Base-by-base conservation (phyloP, 768 basidiomycete species). In the Strobilomyces dryophilus region DNA sequence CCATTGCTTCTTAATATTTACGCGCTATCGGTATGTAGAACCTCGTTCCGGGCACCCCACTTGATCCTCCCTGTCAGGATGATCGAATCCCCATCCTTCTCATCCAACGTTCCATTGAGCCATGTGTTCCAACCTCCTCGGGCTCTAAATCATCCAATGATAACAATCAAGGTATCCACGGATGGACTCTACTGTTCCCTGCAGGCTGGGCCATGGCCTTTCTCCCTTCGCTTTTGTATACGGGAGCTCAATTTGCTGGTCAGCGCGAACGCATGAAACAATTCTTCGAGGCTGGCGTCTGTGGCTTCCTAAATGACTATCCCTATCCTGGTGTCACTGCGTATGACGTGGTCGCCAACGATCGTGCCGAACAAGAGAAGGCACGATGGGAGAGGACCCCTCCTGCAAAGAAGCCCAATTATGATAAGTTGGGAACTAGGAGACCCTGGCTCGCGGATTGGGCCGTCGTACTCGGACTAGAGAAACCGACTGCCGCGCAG, bases 141-240 rank as follows among this genome's bases (percentile, higher is more conserved):
- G 5, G 18, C 15, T 53, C 52, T 37, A 54, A 61, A 15, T 60
- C 65, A 8, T 55, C 54, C 32, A 61, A 67, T 15, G 66, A 70
- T 40, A 52, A 45, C 2, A 67, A 62, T 10, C 73, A 75, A 57
- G 73, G 77, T 1, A 72, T 92, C 29, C 84, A 93, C 60, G 94
- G 95, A 36, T 97, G 91, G 87, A 92, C 85, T 8, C 72, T 99
- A 9, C 75, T 97, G 43, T 67, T 95, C 31, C 95, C 95, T 4
- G 75, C 82, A 1, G 93, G 92, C 12, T 98, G 94, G 93, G 79
- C 81, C 0, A 95, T 93, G 86, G 78, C 94, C 1, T 92, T 98
- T 71, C 83, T 90, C 56, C 78, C 77, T 37, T 95, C 94, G 3
- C 79, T 99, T 46, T 77, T 79, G 4, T 84, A 83, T 67, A 93